Evolutionary conservation across 2,329 filamentous ascomycete genomes (phyloP).

Genomic region (Fusarium redolens): DNA sequence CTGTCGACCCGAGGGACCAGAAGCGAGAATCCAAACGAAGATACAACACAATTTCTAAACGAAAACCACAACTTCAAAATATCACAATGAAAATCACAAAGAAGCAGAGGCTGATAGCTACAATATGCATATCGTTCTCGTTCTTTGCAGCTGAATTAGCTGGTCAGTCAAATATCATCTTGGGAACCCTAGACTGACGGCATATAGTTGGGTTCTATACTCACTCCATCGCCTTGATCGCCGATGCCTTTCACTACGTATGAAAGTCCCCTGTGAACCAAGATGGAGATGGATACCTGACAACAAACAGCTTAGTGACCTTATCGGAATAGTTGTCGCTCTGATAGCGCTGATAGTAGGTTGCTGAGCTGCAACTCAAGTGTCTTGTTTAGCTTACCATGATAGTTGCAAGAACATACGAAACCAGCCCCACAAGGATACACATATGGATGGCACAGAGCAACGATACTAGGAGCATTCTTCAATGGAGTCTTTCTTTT

Average conservation of each 20-base stretch:
- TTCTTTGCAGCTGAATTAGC: constrained; percentile 65
- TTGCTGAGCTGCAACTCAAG: not conserved
- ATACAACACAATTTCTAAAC: not conserved
- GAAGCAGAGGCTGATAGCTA: constrained; percentile 60
- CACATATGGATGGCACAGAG: constrained; percentile 81
- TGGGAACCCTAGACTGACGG: not conserved
- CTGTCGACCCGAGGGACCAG: not conserved
- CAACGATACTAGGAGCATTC: constrained; percentile 79
- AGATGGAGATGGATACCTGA: constrained; percentile 14
- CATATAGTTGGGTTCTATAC: constrained; percentile 73
- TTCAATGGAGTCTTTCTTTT: constrained; percentile 84
- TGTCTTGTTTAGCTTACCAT: not conserved
- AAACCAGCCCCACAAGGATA: constrained; percentile 61
- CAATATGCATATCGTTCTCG: constrained; percentile 60
- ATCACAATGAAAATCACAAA: constrained; percentile 36
- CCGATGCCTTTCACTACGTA: constrained; percentile 81
- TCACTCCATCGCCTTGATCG: constrained; percentile 75
- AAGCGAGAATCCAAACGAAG: not conserved
- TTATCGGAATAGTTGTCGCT: constrained; percentile 76
- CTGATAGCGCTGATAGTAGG: constrained; percentile 71
- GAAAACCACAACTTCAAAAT: not conserved
- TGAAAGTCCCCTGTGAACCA: too few species aligned
- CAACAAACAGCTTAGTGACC: constrained; percentile 70
- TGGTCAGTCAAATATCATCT: constrained; percentile 48
- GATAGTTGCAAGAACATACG: constrained; percentile 66